These are phyloP conservation scores for Aureoboletus auriporus DNA, from an alignment of 768 basidiomycete genomes.

Conservation along the genomic window DNA sequence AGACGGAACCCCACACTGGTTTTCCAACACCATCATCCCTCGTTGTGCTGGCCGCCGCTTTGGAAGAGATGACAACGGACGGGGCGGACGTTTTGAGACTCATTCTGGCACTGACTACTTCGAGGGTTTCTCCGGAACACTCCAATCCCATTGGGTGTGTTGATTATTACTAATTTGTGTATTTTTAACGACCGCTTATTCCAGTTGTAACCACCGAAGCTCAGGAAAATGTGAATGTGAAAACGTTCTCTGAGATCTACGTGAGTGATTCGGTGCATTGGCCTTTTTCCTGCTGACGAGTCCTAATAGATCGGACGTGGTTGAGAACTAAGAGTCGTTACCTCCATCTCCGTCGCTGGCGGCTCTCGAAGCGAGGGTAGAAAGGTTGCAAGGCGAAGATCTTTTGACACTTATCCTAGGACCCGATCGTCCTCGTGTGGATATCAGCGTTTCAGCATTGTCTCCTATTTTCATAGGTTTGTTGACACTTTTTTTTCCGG, in stretches of 20 bases:
- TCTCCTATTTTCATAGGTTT: constrained; percentile 2
- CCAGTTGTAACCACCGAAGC: background rate
- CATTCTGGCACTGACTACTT: background rate
- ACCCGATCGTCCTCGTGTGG: background rate
- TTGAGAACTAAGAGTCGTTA: background rate
- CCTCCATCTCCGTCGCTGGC: background rate
- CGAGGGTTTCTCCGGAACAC: background rate
- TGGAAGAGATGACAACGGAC: constrained; percentile 5
- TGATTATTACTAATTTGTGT: background rate
- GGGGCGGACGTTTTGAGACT: constrained; percentile 4
- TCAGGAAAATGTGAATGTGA: background rate
- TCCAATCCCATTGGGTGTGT: background rate
- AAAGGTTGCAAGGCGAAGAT: background rate
- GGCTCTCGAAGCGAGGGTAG: background rate
- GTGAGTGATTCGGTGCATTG: constrained; percentile 7
- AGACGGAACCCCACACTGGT: background rate
- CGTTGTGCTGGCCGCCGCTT: background rate
- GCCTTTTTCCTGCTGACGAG: background rate
- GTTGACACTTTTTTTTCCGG: background rate
- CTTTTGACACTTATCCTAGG: background rate
- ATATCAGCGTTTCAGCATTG: constrained; percentile 1
- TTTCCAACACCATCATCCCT: constrained; percentile 12
- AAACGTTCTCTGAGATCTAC: background rate
- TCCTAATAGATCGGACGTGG: background rate
- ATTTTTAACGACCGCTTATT: background rate